Evolutionary conservation across 2,329 filamentous ascomycete species (phyloP).

Genomic region (Ustulina deusta): DNA sequence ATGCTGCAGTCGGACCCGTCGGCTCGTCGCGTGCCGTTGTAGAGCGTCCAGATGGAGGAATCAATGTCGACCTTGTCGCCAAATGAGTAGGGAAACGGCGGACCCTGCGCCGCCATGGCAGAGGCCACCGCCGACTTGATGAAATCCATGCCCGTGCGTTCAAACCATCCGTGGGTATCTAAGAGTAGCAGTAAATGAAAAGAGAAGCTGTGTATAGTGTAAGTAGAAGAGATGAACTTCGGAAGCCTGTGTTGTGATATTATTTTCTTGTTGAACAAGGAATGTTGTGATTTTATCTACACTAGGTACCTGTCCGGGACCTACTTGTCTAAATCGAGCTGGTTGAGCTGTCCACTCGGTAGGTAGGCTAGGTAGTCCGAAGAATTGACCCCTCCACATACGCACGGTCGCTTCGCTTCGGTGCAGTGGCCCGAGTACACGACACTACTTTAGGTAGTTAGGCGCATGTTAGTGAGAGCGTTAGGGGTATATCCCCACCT

Average conservation of each 20-base stretch:
- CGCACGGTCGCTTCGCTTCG: neutral
- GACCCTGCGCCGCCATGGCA: slow-evolving; percentile 88
- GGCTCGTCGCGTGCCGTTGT: slow-evolving; percentile 94
- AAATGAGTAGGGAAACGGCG: slow-evolving; percentile 91
- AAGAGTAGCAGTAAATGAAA: slow-evolving; percentile 23
- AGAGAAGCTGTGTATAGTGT: neutral
- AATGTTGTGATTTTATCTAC: slow-evolving; percentile 16
- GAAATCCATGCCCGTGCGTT: slow-evolving; percentile 80
- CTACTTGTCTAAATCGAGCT: neutral
- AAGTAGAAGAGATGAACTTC: neutral
- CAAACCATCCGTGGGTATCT: slow-evolving; percentile 35
- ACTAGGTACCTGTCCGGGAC: slow-evolving; percentile 23
- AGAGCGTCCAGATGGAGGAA: slow-evolving; percentile 94
- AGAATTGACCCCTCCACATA: slow-evolving; percentile 31
- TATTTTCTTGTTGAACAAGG: slow-evolving; percentile 7
- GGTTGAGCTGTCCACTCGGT: slow-evolving; percentile 33
- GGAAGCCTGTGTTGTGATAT: slow-evolving; percentile 21
- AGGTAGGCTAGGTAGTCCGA: too few species aligned
- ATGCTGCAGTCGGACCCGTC: slow-evolving; percentile 95
- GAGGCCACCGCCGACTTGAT: slow-evolving; percentile 97
- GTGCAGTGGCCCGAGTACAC: neutral
- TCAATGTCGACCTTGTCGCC: slow-evolving; percentile 93
- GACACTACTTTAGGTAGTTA: neutral
- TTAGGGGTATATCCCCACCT: neutral
- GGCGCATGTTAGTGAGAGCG: neutral